Evolutionary conservation across 371 early-diverging fungal species (phyloP).

Genomic region (Syncephalastrum sp.): DNA sequence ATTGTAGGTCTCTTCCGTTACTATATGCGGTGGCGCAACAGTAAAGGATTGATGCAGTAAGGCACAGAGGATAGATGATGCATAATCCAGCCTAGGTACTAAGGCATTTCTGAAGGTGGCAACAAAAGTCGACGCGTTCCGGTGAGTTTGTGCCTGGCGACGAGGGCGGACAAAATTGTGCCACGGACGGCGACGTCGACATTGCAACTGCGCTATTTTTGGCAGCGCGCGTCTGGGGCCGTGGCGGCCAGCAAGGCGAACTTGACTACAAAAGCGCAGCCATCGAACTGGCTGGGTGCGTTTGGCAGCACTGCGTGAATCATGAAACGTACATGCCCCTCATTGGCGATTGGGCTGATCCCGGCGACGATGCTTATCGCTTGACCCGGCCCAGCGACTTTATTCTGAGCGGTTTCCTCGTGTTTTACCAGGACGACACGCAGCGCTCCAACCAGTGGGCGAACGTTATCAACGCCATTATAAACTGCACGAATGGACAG

Average conservation of each 20-base stretch:
- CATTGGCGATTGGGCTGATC: constrained; percentile 64
- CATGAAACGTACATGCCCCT: constrained; percentile 56
- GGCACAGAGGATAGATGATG: neutral
- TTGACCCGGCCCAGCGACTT: constrained; percentile 63
- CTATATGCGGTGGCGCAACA: constrained; percentile 52
- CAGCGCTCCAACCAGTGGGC: constrained; percentile 53
- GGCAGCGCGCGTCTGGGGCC: constrained; percentile 57
- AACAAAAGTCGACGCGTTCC: constrained; percentile 41
- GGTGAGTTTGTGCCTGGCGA: constrained; percentile 47
- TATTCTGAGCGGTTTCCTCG: constrained; percentile 55
- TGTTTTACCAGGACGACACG: constrained; percentile 60
- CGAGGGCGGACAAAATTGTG: constrained; percentile 56
- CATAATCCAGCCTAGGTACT: neutral
- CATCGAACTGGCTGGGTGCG: constrained; percentile 39
- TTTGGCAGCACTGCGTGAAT: constrained; percentile 58
- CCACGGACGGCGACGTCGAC: constrained; percentile 66
- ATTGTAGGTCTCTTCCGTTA: constrained; percentile 51
- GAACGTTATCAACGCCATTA: constrained; percentile 49
- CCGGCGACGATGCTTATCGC: constrained; percentile 51
- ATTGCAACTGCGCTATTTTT: constrained; percentile 58
- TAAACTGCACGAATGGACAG: constrained; percentile 42
- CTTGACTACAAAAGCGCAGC: constrained; percentile 52
- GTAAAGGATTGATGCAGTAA: constrained; percentile 58
- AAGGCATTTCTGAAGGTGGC: constrained; percentile 38
- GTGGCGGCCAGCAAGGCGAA: constrained; percentile 48